Evolutionary conservation across 257 asterid species (phyloP), one percentile per base, ranked within the genome.

Genomic region (Paulownia fortunei): DNA sequence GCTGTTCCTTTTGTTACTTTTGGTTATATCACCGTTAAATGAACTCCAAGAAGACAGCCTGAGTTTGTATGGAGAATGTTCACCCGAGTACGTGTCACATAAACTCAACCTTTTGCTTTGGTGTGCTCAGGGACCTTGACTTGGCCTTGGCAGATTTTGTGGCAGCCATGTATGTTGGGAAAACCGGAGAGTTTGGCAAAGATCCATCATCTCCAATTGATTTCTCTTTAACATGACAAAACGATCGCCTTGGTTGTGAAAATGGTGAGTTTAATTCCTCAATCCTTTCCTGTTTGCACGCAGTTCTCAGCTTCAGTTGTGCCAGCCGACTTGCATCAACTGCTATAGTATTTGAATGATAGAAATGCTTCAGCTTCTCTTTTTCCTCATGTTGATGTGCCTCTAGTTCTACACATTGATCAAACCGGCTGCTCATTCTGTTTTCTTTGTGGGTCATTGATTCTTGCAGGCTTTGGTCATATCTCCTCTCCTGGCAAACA

Each of bases 121-220:
- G 97, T 37, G 92, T 89, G 91, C 97, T 94, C 46, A 85, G 77
- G 7, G 97, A 94, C 61, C 97, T 89, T 6, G 86, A 60, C 88
- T 88, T 92, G 51, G 98, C 98, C 87, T 83, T 92, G 3, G 98
- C 94, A 44, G 98, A 94, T 85, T 90, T 88, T 21, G 98, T 92
- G 54, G 94, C 76, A 32, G 93, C 92, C 97, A 94, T 92, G 83
- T 92, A 92, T n/a, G 93, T 71, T 62, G 94, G 94, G 42, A 86
- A 87, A 64, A 65, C 77, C 0, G 97, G 97, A 68, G 96, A 94
- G 82, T 83, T 84, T 6, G 87, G 92, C 62, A 88, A 65, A 8
- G 93, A 89, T 64, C 83, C 78, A 44, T 87, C 92, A 23, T 90
- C 96, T 6, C 89, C 80, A 11, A 80, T 87, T 41, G 91, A 86